These are phyloP conservation scores for Phyllostachys edulis DNA, from an alignment of 176 grass and related monocot genomes.

Conservation along the genomic window DNA sequence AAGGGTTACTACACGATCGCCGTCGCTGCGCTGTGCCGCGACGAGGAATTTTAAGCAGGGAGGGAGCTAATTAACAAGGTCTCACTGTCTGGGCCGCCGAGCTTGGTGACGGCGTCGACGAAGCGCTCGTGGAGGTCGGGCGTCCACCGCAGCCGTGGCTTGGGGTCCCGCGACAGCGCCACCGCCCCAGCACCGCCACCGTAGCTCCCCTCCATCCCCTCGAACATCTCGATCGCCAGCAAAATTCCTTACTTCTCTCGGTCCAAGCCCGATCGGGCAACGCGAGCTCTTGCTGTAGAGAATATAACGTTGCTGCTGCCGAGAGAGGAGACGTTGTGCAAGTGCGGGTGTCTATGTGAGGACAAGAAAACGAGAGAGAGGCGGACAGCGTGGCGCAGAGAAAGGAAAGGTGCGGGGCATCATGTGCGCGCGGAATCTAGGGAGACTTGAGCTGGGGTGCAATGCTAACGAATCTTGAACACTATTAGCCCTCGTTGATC, in stretches of 20 bases:
- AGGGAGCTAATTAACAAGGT: background rate
- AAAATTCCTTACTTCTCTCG: background rate
- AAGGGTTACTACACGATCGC: background rate
- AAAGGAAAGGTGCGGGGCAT: constrained; percentile 1
- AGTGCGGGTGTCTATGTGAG: background rate
- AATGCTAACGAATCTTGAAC: too few relatives aligned
- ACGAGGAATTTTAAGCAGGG: background rate
- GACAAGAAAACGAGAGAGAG: constrained; percentile 12
- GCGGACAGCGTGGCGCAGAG: constrained; percentile 31
- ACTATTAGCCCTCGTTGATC: too few relatives aligned
- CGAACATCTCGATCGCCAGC: background rate
- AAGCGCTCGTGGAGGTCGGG: constrained; percentile 91
- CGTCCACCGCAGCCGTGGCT: constrained; percentile 83
- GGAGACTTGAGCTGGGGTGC: constrained; percentile 36
- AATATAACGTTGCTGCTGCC: background rate
- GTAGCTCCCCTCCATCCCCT: constrained; percentile 33
- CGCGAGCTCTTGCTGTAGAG: background rate
- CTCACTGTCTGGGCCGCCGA: constrained; percentile 91
- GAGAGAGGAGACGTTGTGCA: background rate
- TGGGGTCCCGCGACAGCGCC: constrained; percentile 51
- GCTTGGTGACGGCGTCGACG: constrained; percentile 80
- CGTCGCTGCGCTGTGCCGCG: background rate
- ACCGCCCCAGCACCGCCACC: background rate
- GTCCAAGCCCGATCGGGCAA: background rate
- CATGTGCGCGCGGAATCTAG: constrained; percentile 46